Evolutionary conservation across 257 asterid species (phyloP), one percentile per base, ranked within the genome.

Genomic region (Solanum rostratum): DNA sequence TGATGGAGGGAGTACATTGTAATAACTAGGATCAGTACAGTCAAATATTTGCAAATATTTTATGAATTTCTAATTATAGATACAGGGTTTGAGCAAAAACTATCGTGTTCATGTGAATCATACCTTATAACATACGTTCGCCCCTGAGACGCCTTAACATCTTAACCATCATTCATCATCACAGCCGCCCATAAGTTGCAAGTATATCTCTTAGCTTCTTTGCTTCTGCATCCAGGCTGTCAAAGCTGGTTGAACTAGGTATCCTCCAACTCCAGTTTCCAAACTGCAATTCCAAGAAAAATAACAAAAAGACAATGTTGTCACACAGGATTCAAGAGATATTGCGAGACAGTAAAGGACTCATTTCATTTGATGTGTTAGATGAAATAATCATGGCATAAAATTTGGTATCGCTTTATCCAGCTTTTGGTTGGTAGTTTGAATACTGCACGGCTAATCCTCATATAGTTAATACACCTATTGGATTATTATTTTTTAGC

Each of bases 231-330:
- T 86, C 84, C 91, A 97, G 85, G 89, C 88, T 84, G 84, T 91
- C 96, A 80, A 96, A 96, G 79, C 90, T 84, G 85, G 55, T 88
- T n/a, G 95, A 88, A 84, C 91, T 73, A 74, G 99, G 97, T 82
- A 97, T 80, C 87, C 98, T 93, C 99, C 99, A 97, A 84, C 98
- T 93, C 99, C 99, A 97, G 86, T 97, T 97, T 30, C 99, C 99
- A 55, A 88, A 88, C 99, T 96, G 91, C 91, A 86, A 69, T 81
- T n/a, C 41, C 54, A 24, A 14, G 81, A 65, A 30, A 2, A 20
- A 76, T 52, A 68, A 22, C 54, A 66, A 39, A 55, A 68, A 27
- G 4, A 39, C 69, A 57, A 84, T 3, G 7, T 11, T 54, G 16
- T 84, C 81, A 33, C 9, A 76, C 14, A 49, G 62, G 29, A 29